These are phyloP conservation scores for Royoungia palumana DNA, from an alignment of 768 basidiomycete species.

Conservation along the genomic window DNA sequence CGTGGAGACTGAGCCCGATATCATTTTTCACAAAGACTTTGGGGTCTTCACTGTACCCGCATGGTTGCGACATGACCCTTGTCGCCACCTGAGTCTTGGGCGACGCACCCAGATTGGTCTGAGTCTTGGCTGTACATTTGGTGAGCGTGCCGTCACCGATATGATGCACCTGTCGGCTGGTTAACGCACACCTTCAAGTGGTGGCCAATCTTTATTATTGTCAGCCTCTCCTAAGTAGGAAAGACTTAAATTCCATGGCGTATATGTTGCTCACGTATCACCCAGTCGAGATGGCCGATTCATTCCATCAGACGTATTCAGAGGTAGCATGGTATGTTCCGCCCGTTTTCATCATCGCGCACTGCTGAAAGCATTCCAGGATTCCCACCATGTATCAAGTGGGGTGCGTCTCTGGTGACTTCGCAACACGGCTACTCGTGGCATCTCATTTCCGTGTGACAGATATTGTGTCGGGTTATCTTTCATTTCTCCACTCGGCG, in stretches of 20 bases:
- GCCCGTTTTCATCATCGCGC: neutral
- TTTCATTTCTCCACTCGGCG: slow-evolving; percentile 45
- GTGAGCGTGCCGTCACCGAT: slow-evolving; percentile 24
- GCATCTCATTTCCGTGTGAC: neutral
- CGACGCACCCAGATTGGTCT: slow-evolving; percentile 44
- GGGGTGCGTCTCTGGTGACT: slow-evolving; percentile 40
- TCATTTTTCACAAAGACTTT: slow-evolving; percentile 30
- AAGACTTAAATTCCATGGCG: neutral
- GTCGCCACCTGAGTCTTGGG: slow-evolving; percentile 35
- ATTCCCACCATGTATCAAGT: slow-evolving; percentile 67
- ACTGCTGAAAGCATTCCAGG: slow-evolving; percentile 29
- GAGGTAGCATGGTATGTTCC: slow-evolving; percentile 32
- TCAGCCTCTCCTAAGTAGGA: slow-evolving; percentile 71
- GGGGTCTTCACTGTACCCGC: slow-evolving; percentile 47
- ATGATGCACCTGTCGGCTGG: neutral
- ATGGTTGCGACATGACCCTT: slow-evolving; percentile 39
- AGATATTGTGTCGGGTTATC: slow-evolving; percentile 34
- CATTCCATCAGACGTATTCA: slow-evolving; percentile 34
- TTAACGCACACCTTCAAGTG: slow-evolving; percentile 12
- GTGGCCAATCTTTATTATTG: slow-evolving; percentile 80
- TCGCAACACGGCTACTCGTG: neutral
- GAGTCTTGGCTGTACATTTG: slow-evolving; percentile 45
- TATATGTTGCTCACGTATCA: neutral
- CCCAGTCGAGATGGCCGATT: slow-evolving; percentile 33
- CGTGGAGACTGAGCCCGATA: neutral